Evolutionary conservation across 305 asterid genomes (phyloP), one percentile per base, ranked within the genome.

Genomic region (Fraxinus sp.): DNA sequence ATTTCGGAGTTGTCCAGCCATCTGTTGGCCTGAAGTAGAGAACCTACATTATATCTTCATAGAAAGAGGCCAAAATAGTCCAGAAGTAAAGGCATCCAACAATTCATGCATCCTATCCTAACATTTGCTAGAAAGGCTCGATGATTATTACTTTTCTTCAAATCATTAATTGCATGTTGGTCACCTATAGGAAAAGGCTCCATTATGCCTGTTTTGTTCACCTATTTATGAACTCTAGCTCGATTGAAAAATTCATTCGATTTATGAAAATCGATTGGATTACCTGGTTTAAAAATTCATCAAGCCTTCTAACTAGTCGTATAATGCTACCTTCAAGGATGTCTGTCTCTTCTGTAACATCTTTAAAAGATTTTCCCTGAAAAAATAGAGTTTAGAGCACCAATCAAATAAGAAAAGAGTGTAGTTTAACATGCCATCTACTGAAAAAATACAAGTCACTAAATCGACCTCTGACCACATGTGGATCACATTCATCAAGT

Each of bases 201-300:
- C 20, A 52, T 52, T 6, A 10, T 64, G 28, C 10, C 70, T 59
- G 28, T 20, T 59, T 24, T 26, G 36, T 66, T 3, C 32, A 14
- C 74, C 36, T 26, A 7, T 64, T 57, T 7, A 18, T 57, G 9
- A 64, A 24, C 35, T 22, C 30, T 5, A 10, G 74, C n/a, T 66
- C 36, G 8, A 66, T 0, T 26, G 32, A 66, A 32, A 8, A 66
- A 24, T 43, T 62, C 71, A 66, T 8, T 10, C 18, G 36, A 26
- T 26, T 24, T 28, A 5, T 68, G 18, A 26, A 68, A 66, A 11
- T 66, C 7, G 37, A 66, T 66, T 30, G 77, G 49, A 57, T 71
- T 89, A 94, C 98, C 98, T 96, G 98, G 84, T 95, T 96, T 83
- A 94, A 86, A 88, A 96, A 96, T 86, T 96, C 98, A 87, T 96